Base-by-base conservation (phyloP, 108 stramenopile species). In the Skeletonema tropicum region DNA sequence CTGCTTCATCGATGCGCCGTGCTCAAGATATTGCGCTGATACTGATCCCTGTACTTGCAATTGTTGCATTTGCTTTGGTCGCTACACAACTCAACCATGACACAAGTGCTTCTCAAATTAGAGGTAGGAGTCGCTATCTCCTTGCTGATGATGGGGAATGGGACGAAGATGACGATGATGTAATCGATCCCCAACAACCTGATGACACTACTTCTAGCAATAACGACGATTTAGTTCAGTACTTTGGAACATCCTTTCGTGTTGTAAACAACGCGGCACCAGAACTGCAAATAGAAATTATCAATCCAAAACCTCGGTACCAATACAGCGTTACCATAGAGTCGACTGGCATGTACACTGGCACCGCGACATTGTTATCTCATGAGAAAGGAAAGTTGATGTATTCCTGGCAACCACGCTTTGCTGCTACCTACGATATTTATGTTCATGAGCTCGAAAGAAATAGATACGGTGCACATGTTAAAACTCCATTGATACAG, bases 341-440 rank as follows among this genome's bases (percentile, higher is more conserved):
- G 3, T 62, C 66, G 14, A 30, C 45, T 35, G 48, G 63, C n/a
- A 58, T 45, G 1, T 80, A 80, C 52, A 80, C 79, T 6, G 79
- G 79, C 21, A 49, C 71, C 5, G 79, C 72, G 30, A 68, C 60
- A 60, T 30, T 80, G 19, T 9, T 80, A 21, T 39, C 78, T 23
- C 31, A 19, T 6, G 5, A 62, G 19, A 21, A 62, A 13, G 67
- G 36, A 13, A 32, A 21, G 10, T n/a, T 73, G 67, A 8, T 73
- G 26, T 73, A 66, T 64, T 67, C 60, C 14, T 80, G 79, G 79
- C 39, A n/a, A 15, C 79, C 79, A 10, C 32, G 41, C 59, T 45
- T 80, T 32, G 64, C 66, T 1, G 72, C 49, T 23, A 57, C 61
- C 0, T 80, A 74, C 35, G 62, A 68, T 21, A 64, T 80, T 12